Base-by-base conservation (phyloP, 2,329 filamentous ascomycete genomes). In the Xylaria sp. region DNA sequence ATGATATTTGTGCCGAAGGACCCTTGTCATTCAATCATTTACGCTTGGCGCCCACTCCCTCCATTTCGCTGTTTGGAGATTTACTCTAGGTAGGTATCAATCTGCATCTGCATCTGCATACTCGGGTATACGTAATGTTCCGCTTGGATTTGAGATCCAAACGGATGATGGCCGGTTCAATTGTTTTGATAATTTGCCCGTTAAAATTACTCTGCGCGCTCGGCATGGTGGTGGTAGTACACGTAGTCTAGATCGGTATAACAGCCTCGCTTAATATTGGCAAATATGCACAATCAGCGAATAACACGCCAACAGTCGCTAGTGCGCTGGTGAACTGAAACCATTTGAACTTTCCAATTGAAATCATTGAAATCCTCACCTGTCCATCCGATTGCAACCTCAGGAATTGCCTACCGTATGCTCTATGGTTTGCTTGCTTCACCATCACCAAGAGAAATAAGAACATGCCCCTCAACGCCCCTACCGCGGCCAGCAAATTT, bases 211-310 rank as follows among this genome's bases (percentile, higher is more conserved):
- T 47, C 42, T 47, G 42, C 42, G n/a, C 17, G n/a, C 42, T 17
- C n/a, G 4, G 24, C 19, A 55, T 4, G 3, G 17, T 12, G 36
- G 48, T 39, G 17, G 55, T 60, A 36, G 14, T 39, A 65, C 55
- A 54, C 17, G 32, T 34, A 30, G 30, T 27, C 45, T 56, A 12
- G 14, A n/a, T 39, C n/a, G 21, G 42, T 19, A 39, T 58, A 60
- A 27, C 65, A 61, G 55, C 45, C 48, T 70, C 68, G 68, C 65
- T 65, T 68, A 68, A 54, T 55, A 48, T 56, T 51, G 42, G 55
- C 32, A 57, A 63, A 62, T 56, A 21, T 62, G 21, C 30, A 4
- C 42, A 17, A 53, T 32, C 39, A 58, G 42, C 65, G 53, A 70
- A 68, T 68, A 48, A n/a, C 53, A 54, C 34, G 30, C 45, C 48